Conservation (phyloP, 2,329 filamentous ascomycete genomes). For the Lasiodiplodia sp. region DNA sequence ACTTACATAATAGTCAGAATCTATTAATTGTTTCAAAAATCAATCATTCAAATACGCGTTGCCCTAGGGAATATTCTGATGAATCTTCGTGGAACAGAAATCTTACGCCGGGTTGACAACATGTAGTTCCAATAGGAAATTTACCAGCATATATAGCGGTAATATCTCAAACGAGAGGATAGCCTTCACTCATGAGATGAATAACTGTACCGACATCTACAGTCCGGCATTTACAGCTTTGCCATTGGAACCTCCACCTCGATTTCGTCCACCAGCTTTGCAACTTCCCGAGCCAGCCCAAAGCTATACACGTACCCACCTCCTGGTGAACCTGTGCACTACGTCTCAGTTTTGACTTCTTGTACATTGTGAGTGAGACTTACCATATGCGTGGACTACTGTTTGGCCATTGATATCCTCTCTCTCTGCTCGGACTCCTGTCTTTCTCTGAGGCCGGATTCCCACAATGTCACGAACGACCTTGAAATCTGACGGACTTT, state of each 20-base stretch:
- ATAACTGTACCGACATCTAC: neutral
- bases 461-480: conserved; percentile 38
- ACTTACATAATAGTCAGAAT: too few relatives aligned
- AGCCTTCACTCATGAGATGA: neutral
- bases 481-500: conserved; percentile 31
- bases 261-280: conserved; percentile 1
- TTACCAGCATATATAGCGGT: too few relatives aligned
- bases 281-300: neutral
- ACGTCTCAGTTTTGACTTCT: neutral
- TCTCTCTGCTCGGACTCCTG: conserved; percentile 39
- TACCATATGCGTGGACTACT: conserved; percentile 41
- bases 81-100: too few relatives aligned
- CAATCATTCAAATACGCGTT: too few relatives aligned
- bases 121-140: too few relatives aligned
- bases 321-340: neutral
- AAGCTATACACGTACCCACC: conserved; percentile 3
- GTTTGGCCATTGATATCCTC: conserved; percentile 40
- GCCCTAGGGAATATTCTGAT: too few relatives aligned
- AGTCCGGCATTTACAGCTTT: neutral
- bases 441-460: conserved; percentile 33
- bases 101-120: too few relatives aligned
- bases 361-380: neutral
- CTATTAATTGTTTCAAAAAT: too few relatives aligned
- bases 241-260: neutral
- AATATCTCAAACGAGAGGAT: neutral